Conservation (phyloP, 2,329 filamentous ascomycete species). For the Aspergillus quadrilineatus region DNA sequence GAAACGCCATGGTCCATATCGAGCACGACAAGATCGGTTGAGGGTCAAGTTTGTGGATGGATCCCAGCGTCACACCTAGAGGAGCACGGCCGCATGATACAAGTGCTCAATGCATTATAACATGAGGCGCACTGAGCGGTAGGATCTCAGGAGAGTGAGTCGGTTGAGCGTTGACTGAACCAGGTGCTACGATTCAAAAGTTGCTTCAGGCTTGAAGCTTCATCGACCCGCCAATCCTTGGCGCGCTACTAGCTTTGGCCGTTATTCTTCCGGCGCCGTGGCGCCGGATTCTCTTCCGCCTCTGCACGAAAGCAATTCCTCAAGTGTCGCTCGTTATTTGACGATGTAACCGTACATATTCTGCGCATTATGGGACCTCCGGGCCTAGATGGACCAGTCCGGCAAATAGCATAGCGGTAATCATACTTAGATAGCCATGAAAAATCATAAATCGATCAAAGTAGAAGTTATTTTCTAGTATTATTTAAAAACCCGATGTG, state of each 20-base stretch:
- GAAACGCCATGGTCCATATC: constrained; percentile 34
- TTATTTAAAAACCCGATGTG: neutral
- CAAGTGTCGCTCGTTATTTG: no score
- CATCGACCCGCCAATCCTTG: constrained; percentile 11
- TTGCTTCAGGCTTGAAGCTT: constrained; percentile 1
- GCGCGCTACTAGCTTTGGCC: neutral
- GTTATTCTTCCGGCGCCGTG: no score
- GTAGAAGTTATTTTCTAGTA: neutral
- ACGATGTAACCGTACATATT: no score
- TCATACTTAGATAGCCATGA: neutral
- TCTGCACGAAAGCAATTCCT: no score
- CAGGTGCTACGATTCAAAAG: neutral
- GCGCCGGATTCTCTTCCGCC: no score
- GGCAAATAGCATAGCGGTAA: no score
- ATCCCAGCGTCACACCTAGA: constrained; percentile 15
- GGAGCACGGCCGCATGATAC: constrained; percentile 6
- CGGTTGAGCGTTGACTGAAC: neutral
- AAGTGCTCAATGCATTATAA: constrained; percentile 15
- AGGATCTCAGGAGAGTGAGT: neutral
- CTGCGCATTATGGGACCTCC: no score
- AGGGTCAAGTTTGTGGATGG: constrained; percentile 1
- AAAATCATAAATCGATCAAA: neutral
- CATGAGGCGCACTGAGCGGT: neutral
- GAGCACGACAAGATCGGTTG: constrained; percentile 14
- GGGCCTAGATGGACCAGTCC: no score